Base-by-base conservation (phyloP, 164 flowering plant genomes). In the Liriodendron chinense region DNA sequence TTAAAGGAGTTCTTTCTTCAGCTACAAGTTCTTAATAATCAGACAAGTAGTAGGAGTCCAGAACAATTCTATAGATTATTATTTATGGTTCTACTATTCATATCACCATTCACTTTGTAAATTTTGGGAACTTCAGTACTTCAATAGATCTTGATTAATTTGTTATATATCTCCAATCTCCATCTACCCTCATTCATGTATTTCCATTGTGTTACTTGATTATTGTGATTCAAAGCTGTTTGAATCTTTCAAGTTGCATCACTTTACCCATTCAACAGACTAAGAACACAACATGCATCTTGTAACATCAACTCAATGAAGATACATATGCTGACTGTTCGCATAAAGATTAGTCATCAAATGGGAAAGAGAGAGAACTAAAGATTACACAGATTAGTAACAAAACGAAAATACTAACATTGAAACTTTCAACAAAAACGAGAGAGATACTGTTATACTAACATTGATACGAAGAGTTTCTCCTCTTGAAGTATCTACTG, bases 401-500 rank as follows among this genome's bases (percentile, higher is more conserved):
- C 65, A 56, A 65, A 70, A 13, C 3, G 61, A 71, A 49, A 57
- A 25, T 14, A 34, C 43, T 34, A 34, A 34, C 43, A 34, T 34
- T 34, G 43, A 34, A 34, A 34, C 43, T 34, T 34, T 34, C 43
- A 34, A 34, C 43, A 7, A 34, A 34, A 34, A 34, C 9, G 68
- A 70, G n/a, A 18, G 65, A 69, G 47, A 18, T 20, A 65, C 68
- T 70, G 24, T 26, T 14, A 22, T 68, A 67, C 82, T 77, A n/a
- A 83, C 85, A 69, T 83, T 83, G 49, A 83, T 71, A 18, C 78
- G 78, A 21, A 83, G 78, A 53, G 75, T 80, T 70, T 78, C 83
- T 73, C 85, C 85, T 78, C 85, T 78, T 14, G 83, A 78, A 67
- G 81, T 80, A 67, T 80, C 85, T 16, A 83, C 85, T 20, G 65